Evolutionary conservation across 768 basidiomycete genomes (phyloP), one percentile per base, ranked within the genome.

Genomic region (Termitomyces sp.): DNA sequence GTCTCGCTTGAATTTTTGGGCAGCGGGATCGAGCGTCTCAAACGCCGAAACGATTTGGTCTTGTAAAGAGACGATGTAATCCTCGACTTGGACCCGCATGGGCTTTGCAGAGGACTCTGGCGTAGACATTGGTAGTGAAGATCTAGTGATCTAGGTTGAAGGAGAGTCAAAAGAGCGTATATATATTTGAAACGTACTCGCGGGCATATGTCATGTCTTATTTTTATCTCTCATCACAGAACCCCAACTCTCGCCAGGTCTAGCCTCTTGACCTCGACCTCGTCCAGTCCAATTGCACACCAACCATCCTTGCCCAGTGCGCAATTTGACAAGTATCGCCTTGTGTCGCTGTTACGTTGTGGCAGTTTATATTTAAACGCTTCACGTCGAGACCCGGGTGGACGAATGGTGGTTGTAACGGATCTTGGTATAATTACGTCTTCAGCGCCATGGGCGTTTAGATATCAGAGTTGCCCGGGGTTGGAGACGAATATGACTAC

Each of bases 31-130:
- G 66, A 97, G 82, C 11, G 79, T 70, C 74, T 98, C 94, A 61
- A 98, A 80, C 0, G 85, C 81, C 16, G 75, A 64, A 58, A 96
- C 90, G 59, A 98, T 97, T 24, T 84, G 75, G 33, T 89, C 79
- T 73, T 98, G 96, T 18, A 98, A 86, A 6, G 70, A 67, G 59
- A 84, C 79, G 70, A 97, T 84, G 74, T 91, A 95, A 18, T 80
- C 77, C 63, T 92, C 88, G 67, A 97, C 85, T 63, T 85, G 87
- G 40, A 85, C 71, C 45, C 94, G 90, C 92, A 98, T 92, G 13
- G 79, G 76, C 35, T 70, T 71, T 22, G 52, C 46, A 45, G 65
- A 54, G 28, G 53, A 53, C 36, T 65, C 18, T n/a, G 48, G n/a
- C 7, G 28, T 15, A 7, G 68, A 24, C 68, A 73, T 70, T 28